Percentiles rank a stretch among this genome's conserved stretches.
Evolutionary conservation across 768 basidiomycete species (phyloP).

Genomic region (Suillus plorans): DNA sequence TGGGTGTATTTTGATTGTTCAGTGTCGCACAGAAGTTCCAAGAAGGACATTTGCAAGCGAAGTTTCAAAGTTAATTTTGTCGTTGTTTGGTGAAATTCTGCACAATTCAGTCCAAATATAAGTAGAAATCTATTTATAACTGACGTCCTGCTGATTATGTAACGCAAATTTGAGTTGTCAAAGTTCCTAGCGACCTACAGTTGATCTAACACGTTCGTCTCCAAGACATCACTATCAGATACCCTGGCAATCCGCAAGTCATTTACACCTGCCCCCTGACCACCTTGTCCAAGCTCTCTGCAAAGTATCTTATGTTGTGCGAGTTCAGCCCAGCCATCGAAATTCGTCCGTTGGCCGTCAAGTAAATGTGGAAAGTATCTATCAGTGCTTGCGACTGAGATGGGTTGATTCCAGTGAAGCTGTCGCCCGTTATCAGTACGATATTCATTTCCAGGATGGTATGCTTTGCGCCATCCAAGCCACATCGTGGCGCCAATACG

Average conservation of each 20-base stretch:
- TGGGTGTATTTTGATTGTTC: background rate
- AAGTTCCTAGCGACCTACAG: background rate
- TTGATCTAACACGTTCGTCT: background rate
- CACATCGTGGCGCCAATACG: background rate
- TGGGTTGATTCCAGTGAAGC: constrained; percentile 80
- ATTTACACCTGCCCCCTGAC: constrained; percentile 48
- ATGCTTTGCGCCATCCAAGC: background rate
- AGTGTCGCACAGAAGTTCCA: background rate
- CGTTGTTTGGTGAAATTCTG: no score
- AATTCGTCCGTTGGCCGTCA: constrained; percentile 87
- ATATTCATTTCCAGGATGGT: background rate
- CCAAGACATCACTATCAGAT: background rate
- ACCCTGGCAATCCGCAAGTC: background rate
- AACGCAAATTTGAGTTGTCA: background rate
- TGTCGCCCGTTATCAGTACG: constrained; percentile 30
- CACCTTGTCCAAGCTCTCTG: constrained; percentile 63
- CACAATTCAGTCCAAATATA: no score
- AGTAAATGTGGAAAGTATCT: constrained; percentile 77
- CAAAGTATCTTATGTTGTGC: constrained; percentile 76
- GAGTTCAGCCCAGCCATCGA: constrained; percentile 93
- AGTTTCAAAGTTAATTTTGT: no score
- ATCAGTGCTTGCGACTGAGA: constrained; percentile 67
- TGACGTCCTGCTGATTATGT: no score
- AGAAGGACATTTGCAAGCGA: no score
- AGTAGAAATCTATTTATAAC: no score